Percentiles rank a stretch among this genome's conserved stretches.
phyloP scores from a whole-genome alignment of 768 basidiomycete genomes.

The Tremella yokohamensis region DNA sequence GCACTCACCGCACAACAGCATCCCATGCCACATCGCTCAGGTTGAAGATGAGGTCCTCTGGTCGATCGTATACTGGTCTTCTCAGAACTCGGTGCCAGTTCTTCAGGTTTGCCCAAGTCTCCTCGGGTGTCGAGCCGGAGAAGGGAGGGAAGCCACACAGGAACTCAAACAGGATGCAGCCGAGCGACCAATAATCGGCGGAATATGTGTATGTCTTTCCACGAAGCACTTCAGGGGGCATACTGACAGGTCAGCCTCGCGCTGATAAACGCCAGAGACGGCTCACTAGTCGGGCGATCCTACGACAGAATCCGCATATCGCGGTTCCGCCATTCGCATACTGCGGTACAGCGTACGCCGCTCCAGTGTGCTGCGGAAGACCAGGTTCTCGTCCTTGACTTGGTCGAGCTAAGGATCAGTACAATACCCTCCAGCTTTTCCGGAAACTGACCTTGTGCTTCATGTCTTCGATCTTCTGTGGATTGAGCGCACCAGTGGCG shows the following conservation, averaged over 20 bases:
- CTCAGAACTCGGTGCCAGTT: constrained; percentile 91
- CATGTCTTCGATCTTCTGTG: constrained; percentile 86
- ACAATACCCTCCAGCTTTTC: too few relatives aligned
- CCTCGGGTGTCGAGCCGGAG: constrained; percentile 89
- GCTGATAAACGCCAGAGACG: neutral
- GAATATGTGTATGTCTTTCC: constrained; percentile 93
- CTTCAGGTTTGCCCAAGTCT: constrained; percentile 98
- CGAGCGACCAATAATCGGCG: constrained; percentile 97
- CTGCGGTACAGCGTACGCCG: constrained; percentile 91
- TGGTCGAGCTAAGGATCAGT: constrained; percentile 72
- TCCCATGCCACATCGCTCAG: constrained; percentile 90
- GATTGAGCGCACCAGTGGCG: constrained; percentile 92
- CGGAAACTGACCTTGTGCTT: constrained; percentile 70
- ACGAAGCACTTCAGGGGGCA: constrained; percentile 80
- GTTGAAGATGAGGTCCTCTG: constrained; percentile 96
- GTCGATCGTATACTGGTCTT: constrained; percentile 91
- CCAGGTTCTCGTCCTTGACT: constrained; percentile 86
- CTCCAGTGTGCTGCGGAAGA: constrained; percentile 88
- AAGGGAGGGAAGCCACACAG: constrained; percentile 83
- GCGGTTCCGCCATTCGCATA: constrained; percentile 80
- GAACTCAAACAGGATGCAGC: constrained; percentile 91
- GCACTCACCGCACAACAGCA: constrained; percentile 71
- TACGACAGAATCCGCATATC: constrained; percentile 92
- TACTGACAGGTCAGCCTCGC: constrained; percentile 50
- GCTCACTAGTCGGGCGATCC: constrained; percentile 85